A percentile compares a stretch with the other conserved stretches of the same genome.
Conservation (phyloP, 2,329 filamentous ascomycete genomes). For the Cylindrodendrum hubeiense region DNA sequence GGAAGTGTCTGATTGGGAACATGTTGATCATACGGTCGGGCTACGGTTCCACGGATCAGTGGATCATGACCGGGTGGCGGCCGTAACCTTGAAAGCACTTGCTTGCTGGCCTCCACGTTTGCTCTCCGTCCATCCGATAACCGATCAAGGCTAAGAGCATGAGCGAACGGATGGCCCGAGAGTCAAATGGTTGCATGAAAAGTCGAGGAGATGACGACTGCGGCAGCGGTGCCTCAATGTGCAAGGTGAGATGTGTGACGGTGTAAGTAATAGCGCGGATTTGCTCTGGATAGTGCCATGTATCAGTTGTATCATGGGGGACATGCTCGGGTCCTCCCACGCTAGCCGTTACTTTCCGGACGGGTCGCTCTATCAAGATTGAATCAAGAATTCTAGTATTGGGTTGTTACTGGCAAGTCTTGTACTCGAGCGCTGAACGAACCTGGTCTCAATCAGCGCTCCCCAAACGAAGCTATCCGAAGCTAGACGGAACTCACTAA, state of each 20-base stretch:
- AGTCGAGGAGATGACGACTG: background rate
- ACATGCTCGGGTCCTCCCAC: background rate
- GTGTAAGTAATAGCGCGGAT: background rate
- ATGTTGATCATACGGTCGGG: constrained; percentile 8
- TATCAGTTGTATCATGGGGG: background rate
- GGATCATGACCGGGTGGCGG: constrained; percentile 13
- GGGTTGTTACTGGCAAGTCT: background rate
- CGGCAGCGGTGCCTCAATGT: background rate
- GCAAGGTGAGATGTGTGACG: background rate
- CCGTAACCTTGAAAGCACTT: background rate
- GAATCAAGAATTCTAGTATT: background rate
- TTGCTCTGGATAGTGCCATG: background rate
- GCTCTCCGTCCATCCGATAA: constrained; percentile 2
- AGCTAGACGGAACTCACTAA: background rate
- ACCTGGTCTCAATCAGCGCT: background rate
- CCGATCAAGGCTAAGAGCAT: background rate
- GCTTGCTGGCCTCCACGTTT: background rate
- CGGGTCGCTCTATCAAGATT: background rate
- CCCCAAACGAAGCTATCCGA: background rate
- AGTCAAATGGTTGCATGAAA: background rate
- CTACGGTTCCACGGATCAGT: constrained; percentile 4
- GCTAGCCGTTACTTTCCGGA: background rate
- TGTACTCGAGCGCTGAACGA: background rate
- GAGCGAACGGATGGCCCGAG: background rate
- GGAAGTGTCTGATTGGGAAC: constrained; percentile 17